These are phyloP conservation scores for Cyathus striatus DNA, from an alignment of 768 basidiomycete genomes.

Conservation along the genomic window DNA sequence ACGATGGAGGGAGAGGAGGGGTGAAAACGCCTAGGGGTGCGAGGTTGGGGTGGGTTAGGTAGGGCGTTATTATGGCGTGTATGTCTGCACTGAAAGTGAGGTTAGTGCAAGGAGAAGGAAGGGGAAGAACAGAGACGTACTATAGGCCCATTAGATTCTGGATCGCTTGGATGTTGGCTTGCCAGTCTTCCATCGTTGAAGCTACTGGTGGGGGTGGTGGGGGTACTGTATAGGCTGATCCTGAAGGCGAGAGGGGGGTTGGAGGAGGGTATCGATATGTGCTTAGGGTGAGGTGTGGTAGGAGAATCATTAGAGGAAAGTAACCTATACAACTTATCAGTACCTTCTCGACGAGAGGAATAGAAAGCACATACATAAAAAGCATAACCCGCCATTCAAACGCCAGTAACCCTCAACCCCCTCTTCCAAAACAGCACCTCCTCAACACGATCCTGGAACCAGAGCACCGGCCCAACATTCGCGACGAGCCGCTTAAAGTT, in stretches of 20 bases:
- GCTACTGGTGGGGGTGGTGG: slow-evolving; percentile 30
- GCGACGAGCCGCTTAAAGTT: slow-evolving; percentile 82
- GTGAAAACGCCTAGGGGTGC: slow-evolving; percentile 33
- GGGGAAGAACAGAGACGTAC: slow-evolving; percentile 36
- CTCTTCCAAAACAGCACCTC: slow-evolving; percentile 81
- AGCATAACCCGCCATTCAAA: slow-evolving; percentile 78
- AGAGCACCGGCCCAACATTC: slow-evolving; percentile 75
- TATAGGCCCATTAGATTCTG: slow-evolving; percentile 87
- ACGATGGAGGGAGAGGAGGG: slow-evolving; percentile 12
- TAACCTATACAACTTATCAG: slow-evolving; percentile 44
- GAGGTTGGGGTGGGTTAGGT: slow-evolving; percentile 46
- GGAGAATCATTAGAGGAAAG: slow-evolving; percentile 68
- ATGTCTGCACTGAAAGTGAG: slow-evolving; percentile 48
- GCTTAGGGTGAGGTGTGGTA: slow-evolving; percentile 69
- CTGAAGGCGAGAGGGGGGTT: slow-evolving; percentile 9
- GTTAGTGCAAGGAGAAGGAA: not conserved
- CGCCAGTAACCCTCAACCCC: slow-evolving; percentile 64
- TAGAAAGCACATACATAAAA: slow-evolving; percentile 58
- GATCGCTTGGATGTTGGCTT: slow-evolving; percentile 82
- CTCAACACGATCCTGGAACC: slow-evolving; percentile 88
- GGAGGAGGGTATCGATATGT: slow-evolving; percentile 48
- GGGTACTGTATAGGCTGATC: slow-evolving; percentile 8
- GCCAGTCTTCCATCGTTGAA: slow-evolving; percentile 76
- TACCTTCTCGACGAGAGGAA: not conserved
- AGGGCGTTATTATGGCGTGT: slow-evolving; percentile 48